A percentile compares a stretch with the other conserved stretches of the same genome.
These are phyloP conservation scores for Withania somnifera DNA, from an alignment of 305 asterid species.

Conservation along the genomic window DNA sequence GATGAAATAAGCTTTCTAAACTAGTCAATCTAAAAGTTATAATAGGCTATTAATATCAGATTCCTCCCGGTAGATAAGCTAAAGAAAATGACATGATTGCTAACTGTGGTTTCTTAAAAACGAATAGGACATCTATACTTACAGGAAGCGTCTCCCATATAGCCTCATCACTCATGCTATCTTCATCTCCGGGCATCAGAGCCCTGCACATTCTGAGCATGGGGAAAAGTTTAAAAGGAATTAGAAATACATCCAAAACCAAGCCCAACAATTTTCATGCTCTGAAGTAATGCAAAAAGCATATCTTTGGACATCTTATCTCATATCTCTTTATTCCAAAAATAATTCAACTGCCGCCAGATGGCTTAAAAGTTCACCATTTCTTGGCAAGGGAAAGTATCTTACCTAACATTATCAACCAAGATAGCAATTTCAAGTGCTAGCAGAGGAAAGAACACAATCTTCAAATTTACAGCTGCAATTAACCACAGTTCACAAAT, in stretches of 20 bases:
- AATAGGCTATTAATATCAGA: neutral
- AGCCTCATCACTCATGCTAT: slow-evolving; percentile 79
- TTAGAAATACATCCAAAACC: neutral
- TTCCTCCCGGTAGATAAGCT: neutral
- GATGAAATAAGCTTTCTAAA: neutral
- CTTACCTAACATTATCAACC: slow-evolving; percentile 82
- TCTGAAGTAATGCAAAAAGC: neutral
- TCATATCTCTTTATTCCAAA: neutral
- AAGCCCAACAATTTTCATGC: neutral
- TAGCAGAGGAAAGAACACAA: slow-evolving; percentile 78
- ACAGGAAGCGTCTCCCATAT: slow-evolving; percentile 96
- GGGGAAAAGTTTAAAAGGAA: slow-evolving; percentile 6
- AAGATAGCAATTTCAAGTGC: slow-evolving; percentile 76
- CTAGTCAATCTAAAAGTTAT: neutral
- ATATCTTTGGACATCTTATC: neutral
- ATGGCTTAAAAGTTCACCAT: neutral
- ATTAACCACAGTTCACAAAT: slow-evolving; percentile 15
- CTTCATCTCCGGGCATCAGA: slow-evolving; percentile 94
- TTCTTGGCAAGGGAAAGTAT: slow-evolving; percentile 7
- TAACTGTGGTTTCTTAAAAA: neutral
- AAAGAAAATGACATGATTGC: neutral
- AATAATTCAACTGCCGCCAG: neutral
- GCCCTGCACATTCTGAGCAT: slow-evolving; percentile 82
- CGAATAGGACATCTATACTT: slow-evolving; percentile 20
- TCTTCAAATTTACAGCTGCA: slow-evolving; percentile 86